phyloP scores from a whole-genome alignment of 129 eudicot species.

The Dittrichia graveolens region DNA sequence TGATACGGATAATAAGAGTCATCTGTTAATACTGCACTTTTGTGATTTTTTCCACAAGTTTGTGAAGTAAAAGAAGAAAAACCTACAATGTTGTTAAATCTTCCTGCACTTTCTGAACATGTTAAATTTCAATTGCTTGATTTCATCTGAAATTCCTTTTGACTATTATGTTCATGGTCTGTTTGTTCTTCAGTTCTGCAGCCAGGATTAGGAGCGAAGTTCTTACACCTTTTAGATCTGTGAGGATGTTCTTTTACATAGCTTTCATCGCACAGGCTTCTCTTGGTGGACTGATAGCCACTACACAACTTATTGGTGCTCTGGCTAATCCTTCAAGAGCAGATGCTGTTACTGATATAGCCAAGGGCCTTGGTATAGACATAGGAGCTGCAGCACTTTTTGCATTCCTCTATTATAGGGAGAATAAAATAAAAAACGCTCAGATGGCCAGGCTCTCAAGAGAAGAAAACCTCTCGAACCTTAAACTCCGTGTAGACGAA shows the following conservation, averaged over 20 bases:
- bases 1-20: too few relatives aligned
- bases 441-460: constrained; percentile 82
- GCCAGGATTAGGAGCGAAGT: constrained; percentile 96
- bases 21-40: too few relatives aligned
- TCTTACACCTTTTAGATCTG: constrained; percentile 90
- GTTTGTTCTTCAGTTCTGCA: constrained; percentile 60
- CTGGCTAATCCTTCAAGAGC: constrained; percentile 77
- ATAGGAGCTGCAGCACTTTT: constrained; percentile 73
- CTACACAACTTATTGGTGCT: constrained; percentile 71
- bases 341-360: constrained; percentile 58
- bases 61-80: too few relatives aligned
- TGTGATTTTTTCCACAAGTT: too few relatives aligned
- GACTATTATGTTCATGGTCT: constrained; percentile 20
- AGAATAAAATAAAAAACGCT: constrained; percentile 71
- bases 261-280: constrained; percentile 87
- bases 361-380: constrained; percentile 83
- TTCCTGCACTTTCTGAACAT: background rate
- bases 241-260: constrained; percentile 91
- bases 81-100: too few relatives aligned
- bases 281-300: constrained; percentile 86
- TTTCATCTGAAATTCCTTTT: background rate
- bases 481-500: constrained; percentile 80
- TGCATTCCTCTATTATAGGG: constrained; percentile 75
- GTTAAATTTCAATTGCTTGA: background rate
- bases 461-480: constrained; percentile 84